Conservation (phyloP, 441 rosid species). For the Hura crepitans region DNA sequence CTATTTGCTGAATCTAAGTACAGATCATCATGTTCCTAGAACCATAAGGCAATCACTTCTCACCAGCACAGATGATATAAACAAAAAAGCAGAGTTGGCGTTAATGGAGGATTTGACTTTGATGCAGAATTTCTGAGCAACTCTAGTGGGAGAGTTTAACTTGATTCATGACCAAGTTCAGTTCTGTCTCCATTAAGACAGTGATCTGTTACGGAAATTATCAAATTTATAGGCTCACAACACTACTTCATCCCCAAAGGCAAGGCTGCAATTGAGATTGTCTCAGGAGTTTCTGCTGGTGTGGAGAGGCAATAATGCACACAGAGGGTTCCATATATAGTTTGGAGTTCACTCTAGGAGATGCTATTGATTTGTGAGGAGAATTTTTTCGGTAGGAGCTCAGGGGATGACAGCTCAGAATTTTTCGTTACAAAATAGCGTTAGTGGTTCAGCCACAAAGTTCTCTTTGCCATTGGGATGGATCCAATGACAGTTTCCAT, state of each 20-base stretch:
- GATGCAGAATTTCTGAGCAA: constrained; percentile 49
- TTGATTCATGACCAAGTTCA: constrained; percentile 40
- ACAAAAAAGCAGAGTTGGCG: too few species aligned
- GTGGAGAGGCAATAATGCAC: constrained; percentile 38
- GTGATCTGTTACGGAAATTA: constrained; percentile 49
- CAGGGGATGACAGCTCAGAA: constrained; percentile 34
- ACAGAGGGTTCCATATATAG: constrained; percentile 37
- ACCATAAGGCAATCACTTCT: too few species aligned
- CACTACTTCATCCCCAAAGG: constrained; percentile 53
- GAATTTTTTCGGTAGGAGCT: constrained; percentile 35
- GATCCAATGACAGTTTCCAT: too few species aligned
- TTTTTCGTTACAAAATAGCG: constrained; percentile 17
- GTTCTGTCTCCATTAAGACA: constrained; percentile 44
- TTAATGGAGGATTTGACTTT: constrained; percentile 45
- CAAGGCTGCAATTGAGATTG: constrained; percentile 51
- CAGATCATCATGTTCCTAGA: too few species aligned
- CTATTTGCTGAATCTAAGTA: too few species aligned
- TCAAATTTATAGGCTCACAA: constrained; percentile 51
- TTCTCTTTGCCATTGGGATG: constrained; percentile 39
- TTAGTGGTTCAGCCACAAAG: constrained; percentile 16
- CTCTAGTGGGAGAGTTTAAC: constrained; percentile 46
- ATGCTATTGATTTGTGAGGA: constrained; percentile 47
- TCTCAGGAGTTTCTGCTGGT: constrained; percentile 40
- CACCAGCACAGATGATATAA: too few species aligned
- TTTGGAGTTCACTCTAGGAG: constrained; percentile 51